Conservation (phyloP, 345 rosid species). For the Salix exigua region DNA sequence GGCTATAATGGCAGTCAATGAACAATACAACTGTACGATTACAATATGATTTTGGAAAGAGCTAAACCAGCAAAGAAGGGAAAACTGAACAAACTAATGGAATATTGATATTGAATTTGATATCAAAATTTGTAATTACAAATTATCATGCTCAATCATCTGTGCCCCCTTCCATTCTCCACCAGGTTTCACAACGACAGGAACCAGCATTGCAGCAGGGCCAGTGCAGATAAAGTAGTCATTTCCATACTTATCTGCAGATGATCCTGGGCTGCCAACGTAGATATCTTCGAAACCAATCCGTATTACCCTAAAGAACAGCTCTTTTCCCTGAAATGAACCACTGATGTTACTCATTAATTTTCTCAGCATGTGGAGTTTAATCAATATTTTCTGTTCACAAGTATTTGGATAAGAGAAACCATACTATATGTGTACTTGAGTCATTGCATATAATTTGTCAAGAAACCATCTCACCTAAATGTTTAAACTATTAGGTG, state of each 20-base stretch:
- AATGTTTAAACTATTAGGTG: too few relatives aligned
- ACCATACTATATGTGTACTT: background rate
- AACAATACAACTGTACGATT: background rate
- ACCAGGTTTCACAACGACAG: conserved; percentile 54
- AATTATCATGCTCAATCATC: conserved; percentile 84
- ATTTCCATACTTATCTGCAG: conserved; percentile 57
- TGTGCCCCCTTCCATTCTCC: conserved; percentile 82
- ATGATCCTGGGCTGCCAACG: conserved; percentile 47
- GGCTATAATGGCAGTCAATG: background rate
- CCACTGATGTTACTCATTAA: background rate
- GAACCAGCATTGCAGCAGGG: conserved; percentile 74
- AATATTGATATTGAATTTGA: background rate
- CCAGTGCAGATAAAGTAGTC: conserved; percentile 76
- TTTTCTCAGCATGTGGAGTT: background rate
- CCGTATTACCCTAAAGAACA: conserved; percentile 71
- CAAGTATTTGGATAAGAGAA: background rate
- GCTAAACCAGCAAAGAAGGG: background rate
- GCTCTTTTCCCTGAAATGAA: conserved; percentile 56
- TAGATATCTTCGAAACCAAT: conserved; percentile 77
- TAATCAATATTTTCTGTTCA: background rate
- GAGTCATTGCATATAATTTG: background rate
- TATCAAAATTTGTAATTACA: conserved; percentile 40
- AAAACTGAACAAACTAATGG: background rate
- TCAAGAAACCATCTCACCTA: too few relatives aligned
- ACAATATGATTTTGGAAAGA: background rate